Evolutionary conservation across 352 stramenopile genomes (phyloP).

Genomic region (Globisporangium alternatum): DNA sequence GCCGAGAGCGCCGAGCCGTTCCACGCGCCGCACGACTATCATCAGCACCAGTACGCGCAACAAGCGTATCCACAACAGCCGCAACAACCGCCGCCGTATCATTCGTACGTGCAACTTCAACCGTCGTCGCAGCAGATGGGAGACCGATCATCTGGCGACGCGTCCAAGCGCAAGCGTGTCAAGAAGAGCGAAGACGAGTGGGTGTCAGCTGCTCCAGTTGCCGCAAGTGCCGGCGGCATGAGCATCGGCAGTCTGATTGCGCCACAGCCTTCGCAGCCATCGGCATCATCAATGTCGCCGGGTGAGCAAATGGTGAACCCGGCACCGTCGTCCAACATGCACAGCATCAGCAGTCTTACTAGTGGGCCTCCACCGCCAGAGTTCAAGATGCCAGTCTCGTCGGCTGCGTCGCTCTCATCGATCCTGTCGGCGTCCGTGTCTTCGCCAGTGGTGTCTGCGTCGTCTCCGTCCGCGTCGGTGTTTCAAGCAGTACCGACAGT

Average conservation of each 20-base stretch:
- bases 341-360: constrained; percentile 21
- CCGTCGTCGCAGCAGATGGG: constrained; percentile 3
- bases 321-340: constrained; percentile 2
- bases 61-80: constrained; percentile 7
- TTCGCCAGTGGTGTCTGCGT: constrained; percentile 13
- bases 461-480: constrained; percentile 28
- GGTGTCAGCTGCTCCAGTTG: constrained; percentile 7
- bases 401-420: constrained; percentile 15
- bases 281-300: background rate
- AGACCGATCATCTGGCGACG: background rate
- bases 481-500: constrained; percentile 53
- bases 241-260: constrained; percentile 16
- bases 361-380: constrained; percentile 7
- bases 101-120: constrained; percentile 7
- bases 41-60: background rate
- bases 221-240: constrained; percentile 12
- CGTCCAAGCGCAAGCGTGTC: constrained; percentile 47
- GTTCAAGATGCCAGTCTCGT: constrained; percentile 15
- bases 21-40: constrained; percentile 8
- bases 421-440: constrained; percentile 14
- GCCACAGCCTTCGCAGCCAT: constrained; percentile 9
- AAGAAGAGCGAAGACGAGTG: constrained; percentile 52
- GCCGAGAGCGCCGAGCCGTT: background rate
- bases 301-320: background rate
- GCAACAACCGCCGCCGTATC: background rate